phyloP scores from a whole-genome alignment of 768 basidiomycete species.

The Kwoniella botswanensis region DNA sequence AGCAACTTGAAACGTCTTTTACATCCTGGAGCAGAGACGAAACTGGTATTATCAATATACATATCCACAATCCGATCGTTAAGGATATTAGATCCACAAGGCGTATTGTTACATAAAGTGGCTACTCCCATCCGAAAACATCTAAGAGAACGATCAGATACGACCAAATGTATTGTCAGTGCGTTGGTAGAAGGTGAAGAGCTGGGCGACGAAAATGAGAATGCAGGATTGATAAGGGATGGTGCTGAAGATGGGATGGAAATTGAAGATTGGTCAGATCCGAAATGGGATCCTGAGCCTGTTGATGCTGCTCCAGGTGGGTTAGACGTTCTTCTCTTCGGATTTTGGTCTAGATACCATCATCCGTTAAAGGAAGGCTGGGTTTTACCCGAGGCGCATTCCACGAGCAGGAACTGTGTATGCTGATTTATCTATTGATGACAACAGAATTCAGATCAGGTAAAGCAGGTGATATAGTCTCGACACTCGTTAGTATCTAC shows the following conservation, averaged over 20 bases:
- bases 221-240: slow-evolving; percentile 59
- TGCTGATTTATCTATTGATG: neutral
- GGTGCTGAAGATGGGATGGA: slow-evolving; percentile 61
- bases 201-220: slow-evolving; percentile 80
- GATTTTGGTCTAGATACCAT: too few relatives aligned
- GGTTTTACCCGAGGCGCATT: too few relatives aligned
- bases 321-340: slow-evolving; percentile 25
- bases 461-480: slow-evolving; percentile 90
- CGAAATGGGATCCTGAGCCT: slow-evolving; percentile 94
- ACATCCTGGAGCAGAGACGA: slow-evolving; percentile 94
- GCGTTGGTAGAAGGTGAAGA: slow-evolving; percentile 86
- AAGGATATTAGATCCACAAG: slow-evolving; percentile 86
- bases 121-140: slow-evolving; percentile 91
- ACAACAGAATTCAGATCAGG: slow-evolving; percentile 84
- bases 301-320: slow-evolving; percentile 92
- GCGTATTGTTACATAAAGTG: slow-evolving; percentile 89
- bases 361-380: too few relatives aligned
- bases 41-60: slow-evolving; percentile 85
- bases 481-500: slow-evolving; percentile 95
- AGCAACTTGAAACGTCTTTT: slow-evolving; percentile 86
- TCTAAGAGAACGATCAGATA: slow-evolving; percentile 80
- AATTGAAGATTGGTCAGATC: slow-evolving; percentile 83
- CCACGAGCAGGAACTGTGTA: too few relatives aligned
- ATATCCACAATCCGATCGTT: slow-evolving; percentile 90
- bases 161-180: slow-evolving; percentile 89